Evolutionary conservation across 1,139 yeast species (phyloP), one percentile per base, ranked within the genome.

Genomic region (Scheffersomyces titani): DNA sequence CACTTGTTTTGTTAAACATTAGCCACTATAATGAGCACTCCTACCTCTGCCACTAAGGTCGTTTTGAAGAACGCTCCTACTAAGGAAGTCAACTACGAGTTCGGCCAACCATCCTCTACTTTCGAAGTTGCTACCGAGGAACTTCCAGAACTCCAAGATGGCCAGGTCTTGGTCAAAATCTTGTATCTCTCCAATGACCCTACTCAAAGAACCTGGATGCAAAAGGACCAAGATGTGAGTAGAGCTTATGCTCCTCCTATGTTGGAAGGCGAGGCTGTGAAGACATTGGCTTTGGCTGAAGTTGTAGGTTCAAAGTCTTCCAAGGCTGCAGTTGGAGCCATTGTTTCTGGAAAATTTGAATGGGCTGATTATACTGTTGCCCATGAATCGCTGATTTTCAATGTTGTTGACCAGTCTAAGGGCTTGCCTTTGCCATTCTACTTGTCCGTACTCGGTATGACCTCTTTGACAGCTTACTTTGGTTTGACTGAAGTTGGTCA

Each of bases 401-500:
- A 63, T 58, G 70, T 65, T 53, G 60, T 77, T 47, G 74, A 74
- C 55, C 58, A 62, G 30, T 51, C 65, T 6, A 47, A 57, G 13
- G 69, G 68, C 5, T 60, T 74, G 21, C 75, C 76, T 24, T 44
- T 64, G 9, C 69, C 72, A n/a, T 63, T 78, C 52, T 73, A 66
- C 61, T 63, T 75, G 59, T 70, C 71, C 47, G 61, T 65, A 16
- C 60, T 74, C 49, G 92, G 91, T 50, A 65, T 80, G 60, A 85
- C 90, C 13, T 84, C 88, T 0, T 66, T 86, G 59, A 87, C 92
- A 47, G 90, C 92, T 13, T 87, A 84, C 70, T 73, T 80, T 61
- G 88, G 87, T 13, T 76, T 86, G 58, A 71, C 68, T 57, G 78
- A 78, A 47, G 75, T 80, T 55, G 82, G 81, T 36, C 70, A 75